Evolutionary conservation across 164 flowering plant species (phyloP).

Genomic region (Chimonanthus salicifolius): DNA sequence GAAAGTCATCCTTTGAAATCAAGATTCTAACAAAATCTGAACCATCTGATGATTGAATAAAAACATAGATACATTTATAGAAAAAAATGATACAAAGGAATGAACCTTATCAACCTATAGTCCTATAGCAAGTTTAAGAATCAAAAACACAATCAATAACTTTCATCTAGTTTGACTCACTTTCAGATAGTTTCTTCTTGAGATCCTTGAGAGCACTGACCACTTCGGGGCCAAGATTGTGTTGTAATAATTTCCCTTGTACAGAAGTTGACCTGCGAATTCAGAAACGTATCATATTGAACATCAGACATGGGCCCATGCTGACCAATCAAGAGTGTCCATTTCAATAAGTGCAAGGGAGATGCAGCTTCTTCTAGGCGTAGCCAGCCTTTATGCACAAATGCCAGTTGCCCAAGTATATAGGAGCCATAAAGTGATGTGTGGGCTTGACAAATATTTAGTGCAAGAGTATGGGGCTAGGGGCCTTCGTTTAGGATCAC

Average conservation of each 20-base stretch:
- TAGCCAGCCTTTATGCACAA: too few relatives aligned
- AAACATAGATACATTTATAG: background rate
- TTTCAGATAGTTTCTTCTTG: slow-evolving; percentile 52
- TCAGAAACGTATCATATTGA: background rate
- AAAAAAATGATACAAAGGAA: background rate
- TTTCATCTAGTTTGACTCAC: slow-evolving; percentile 15
- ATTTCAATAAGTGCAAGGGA: too few relatives aligned
- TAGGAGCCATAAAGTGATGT: too few relatives aligned
- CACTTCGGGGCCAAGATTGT: slow-evolving; percentile 84
- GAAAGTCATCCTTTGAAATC: background rate
- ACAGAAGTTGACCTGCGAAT: slow-evolving; percentile 57
- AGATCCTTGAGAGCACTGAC: slow-evolving; percentile 86
- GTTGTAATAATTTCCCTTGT: slow-evolving; percentile 75
- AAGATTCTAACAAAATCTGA: background rate
- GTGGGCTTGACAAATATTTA: too few relatives aligned
- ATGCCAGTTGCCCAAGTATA: too few relatives aligned
- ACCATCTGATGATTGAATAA: background rate
- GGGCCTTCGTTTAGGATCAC: too few relatives aligned
- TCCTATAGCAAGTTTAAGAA: background rate
- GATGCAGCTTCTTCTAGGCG: too few relatives aligned
- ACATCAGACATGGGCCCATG: background rate
- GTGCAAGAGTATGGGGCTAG: too few relatives aligned
- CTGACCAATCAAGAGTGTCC: too few relatives aligned
- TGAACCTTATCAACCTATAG: background rate
- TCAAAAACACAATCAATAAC: background rate